These are phyloP conservation scores for Boletellus deceptivus DNA, from an alignment of 1,284 basidiomycete genomes.

Conservation along the genomic window DNA sequence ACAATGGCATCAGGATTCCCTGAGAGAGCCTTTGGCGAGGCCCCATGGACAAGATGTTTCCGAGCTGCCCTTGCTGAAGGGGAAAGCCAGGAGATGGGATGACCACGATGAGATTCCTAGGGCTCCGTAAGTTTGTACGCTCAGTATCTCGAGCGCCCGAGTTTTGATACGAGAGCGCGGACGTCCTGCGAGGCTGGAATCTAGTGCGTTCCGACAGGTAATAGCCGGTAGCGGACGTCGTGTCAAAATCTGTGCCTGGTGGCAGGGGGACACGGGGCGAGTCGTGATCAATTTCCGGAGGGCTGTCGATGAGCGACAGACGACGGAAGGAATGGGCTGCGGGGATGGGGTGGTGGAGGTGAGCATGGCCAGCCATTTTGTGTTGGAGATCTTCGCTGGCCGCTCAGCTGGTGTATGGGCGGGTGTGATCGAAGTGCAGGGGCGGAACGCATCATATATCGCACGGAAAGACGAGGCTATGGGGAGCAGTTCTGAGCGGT, in stretches of 20 bases:
- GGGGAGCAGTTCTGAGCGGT: constrained; percentile 1
- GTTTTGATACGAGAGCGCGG: constrained; percentile 57
- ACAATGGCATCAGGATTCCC: constrained; percentile 72
- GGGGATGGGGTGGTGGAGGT: too few species aligned
- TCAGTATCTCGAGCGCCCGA: constrained; percentile 51
- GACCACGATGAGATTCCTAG: constrained; percentile 64
- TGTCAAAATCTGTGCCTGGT: constrained; percentile 19
- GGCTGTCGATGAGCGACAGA: constrained; percentile 38
- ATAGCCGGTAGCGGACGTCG: constrained; percentile 7
- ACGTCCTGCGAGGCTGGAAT: constrained; percentile 44
- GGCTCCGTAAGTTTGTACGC: constrained; percentile 42
- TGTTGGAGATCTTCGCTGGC: too few species aligned
- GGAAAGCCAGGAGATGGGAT: constrained; percentile 60
- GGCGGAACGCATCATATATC: constrained; percentile 6
- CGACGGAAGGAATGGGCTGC: constrained; percentile 46
- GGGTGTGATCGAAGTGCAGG: too few species aligned
- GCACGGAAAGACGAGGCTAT: constrained; percentile 19
- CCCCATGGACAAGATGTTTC: constrained; percentile 58
- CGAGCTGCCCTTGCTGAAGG: constrained; percentile 59
- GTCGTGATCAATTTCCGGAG: constrained; percentile 55
- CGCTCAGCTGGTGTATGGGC: too few species aligned
- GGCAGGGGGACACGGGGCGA: constrained; percentile 19
- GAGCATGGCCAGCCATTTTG: too few species aligned
- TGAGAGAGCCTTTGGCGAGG: constrained; percentile 60
- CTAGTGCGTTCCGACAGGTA: constrained; percentile 31